Evolutionary conservation across 2,329 filamentous ascomycete genomes (phyloP).

Genomic region (Tothia fuscella): DNA sequence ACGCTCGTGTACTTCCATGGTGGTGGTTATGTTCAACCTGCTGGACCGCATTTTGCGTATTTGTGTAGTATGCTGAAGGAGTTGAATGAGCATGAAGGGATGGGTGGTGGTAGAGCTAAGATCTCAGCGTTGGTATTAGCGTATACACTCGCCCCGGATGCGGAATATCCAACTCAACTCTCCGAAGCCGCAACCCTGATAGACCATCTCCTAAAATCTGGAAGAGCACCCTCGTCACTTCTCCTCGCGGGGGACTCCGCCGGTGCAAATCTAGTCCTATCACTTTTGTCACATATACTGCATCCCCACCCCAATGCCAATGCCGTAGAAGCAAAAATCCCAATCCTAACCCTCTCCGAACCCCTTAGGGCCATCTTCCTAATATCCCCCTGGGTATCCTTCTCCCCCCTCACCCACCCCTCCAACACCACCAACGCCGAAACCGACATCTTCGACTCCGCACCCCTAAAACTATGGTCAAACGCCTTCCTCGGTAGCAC

Average conservation of each 20-base stretch:
- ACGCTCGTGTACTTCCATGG: conserved; percentile 9
- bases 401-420: conserved; percentile 1
- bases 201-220: conserved; percentile 28
- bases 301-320: conserved; percentile 10
- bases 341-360: conserved; percentile 32
- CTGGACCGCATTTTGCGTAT: conserved; percentile 38
- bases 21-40: conserved; percentile 44
- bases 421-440: conserved; percentile 5
- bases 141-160: conserved; percentile 44
- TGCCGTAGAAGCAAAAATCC: conserved; percentile 30
- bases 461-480: conserved; percentile 1
- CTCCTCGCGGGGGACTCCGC: conserved; percentile 5
- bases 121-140: conserved; percentile 42
- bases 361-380: conserved; percentile 2
- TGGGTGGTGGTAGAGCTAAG: conserved; percentile 29
- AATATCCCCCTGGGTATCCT: conserved; percentile 6
- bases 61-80: conserved; percentile 33
- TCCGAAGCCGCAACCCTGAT: conserved; percentile 34
- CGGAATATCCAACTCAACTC: conserved; percentile 36
- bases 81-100: too few species aligned
- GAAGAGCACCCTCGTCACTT: conserved; percentile 27
- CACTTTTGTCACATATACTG: conserved; percentile 2
- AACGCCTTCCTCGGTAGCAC: conserved; percentile 3
- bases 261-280: conserved; percentile 4
- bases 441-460: conserved; percentile 6